Evolutionary conservation across 208 protist genomes (phyloP).

Genomic region (Blastocrithidia nonstop): DNA sequence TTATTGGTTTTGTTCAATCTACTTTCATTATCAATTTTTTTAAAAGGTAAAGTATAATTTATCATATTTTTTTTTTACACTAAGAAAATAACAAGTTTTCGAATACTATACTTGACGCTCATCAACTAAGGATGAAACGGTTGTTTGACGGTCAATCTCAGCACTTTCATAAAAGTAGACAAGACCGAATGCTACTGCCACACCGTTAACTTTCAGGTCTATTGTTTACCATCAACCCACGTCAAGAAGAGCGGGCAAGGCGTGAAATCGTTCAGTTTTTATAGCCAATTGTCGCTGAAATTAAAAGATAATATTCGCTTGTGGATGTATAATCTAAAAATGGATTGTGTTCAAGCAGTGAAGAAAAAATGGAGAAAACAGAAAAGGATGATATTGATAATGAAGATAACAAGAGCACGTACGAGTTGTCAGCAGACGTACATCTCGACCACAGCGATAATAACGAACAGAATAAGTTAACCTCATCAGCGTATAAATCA

Average conservation of each 20-base stretch:
- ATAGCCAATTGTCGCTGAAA: conserved; percentile 29
- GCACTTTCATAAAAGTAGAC: conserved; percentile 42
- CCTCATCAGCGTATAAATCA: too few species aligned
- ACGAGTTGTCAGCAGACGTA: neutral
- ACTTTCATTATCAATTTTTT: neutral
- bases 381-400: neutral
- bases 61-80: neutral
- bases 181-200: conserved; percentile 45
- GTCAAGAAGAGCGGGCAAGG: conserved; percentile 35
- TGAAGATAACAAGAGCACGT: neutral
- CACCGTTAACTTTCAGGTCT: conserved; percentile 39
- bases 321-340: too few species aligned
- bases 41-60: neutral
- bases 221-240: conserved; percentile 60
- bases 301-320: conserved; percentile 12
- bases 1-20: neutral
- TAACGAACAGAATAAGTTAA: too few species aligned
- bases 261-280: conserved; percentile 61
- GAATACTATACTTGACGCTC: neutral
- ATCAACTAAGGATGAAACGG: neutral
- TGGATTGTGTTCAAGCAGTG: too few species aligned
- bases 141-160: conserved; percentile 11
- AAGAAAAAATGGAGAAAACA: neutral
- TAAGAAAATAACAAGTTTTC: neutral
- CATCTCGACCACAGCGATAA: conserved; percentile 7